phyloP scores from a whole-genome alignment of 352 stramenopile species.

The Elongisporangium senticosum region DNA sequence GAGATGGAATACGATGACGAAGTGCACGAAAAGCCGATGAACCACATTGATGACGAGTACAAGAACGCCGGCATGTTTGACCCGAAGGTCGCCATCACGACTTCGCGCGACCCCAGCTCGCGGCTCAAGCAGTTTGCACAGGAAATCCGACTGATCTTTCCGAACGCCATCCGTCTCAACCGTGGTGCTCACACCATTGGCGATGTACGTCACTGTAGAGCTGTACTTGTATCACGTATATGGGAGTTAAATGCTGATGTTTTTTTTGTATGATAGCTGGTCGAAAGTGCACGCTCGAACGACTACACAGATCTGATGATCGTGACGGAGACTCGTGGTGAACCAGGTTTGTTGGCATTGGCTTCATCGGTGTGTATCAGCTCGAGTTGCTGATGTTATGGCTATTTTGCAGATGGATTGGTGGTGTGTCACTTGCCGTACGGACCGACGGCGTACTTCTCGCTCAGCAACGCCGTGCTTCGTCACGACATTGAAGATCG shows the following conservation, averaged over 20 bases:
- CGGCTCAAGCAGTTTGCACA: slow-evolving; percentile 99
- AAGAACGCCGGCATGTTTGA: slow-evolving; percentile 96
- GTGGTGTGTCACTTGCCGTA: slow-evolving; percentile 98
- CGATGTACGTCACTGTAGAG: slow-evolving; percentile 36
- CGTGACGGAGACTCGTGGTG: slow-evolving; percentile 97
- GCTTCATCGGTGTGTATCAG: background rate
- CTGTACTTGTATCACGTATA: background rate
- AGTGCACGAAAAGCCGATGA: slow-evolving; percentile 80
- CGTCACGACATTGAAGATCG: slow-evolving; percentile 98
- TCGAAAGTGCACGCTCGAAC: slow-evolving; percentile 93
- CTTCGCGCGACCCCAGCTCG: slow-evolving; percentile 94
- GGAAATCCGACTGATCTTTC: slow-evolving; percentile 98
- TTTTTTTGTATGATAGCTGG: slow-evolving; percentile 77
- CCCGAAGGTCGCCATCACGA: slow-evolving; percentile 98
- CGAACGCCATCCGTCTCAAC: slow-evolving; percentile 98
- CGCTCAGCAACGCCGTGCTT: slow-evolving; percentile 94
- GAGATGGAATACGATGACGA: slow-evolving; percentile 92
- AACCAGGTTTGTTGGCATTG: slow-evolving; percentile 70
- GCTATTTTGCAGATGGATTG: slow-evolving; percentile 83
- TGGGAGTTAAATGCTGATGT: background rate
- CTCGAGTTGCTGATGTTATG: slow-evolving; percentile 2
- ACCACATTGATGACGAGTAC: slow-evolving; percentile 99
- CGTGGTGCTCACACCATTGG: slow-evolving; percentile 93
- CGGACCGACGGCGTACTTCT: slow-evolving; percentile 98
- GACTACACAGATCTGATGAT: slow-evolving; percentile 99